phyloP scores from a whole-genome alignment of 495 filamentous ascomycete species.

The Diplogelasinospora grovesii region DNA sequence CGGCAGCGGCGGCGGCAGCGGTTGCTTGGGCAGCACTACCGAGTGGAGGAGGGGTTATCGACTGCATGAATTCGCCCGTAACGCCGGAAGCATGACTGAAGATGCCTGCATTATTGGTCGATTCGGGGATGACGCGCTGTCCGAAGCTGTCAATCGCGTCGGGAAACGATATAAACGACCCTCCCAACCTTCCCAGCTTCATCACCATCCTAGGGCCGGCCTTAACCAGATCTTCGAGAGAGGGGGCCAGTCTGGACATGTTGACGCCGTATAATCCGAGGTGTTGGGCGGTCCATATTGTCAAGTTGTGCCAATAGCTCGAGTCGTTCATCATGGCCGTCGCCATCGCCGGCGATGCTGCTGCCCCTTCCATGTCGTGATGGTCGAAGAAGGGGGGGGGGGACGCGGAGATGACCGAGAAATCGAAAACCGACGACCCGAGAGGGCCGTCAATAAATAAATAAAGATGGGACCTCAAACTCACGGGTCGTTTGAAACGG shows the following conservation, averaged over 20 bases:
- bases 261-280: constrained; percentile 34
- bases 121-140: constrained; percentile 54
- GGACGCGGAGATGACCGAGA: no score
- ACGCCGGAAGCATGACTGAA: constrained; percentile 24
- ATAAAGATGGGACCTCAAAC: no score
- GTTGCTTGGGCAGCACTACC: no score
- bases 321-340: constrained; percentile 25
- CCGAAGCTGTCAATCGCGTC: constrained; percentile 58
- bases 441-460: no score
- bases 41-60: no score
- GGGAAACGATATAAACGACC: constrained; percentile 51
- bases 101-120: constrained; percentile 37
- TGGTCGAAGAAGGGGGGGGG: neutral
- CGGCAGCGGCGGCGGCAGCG: constrained; percentile 21
- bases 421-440: no score
- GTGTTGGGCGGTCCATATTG: constrained; percentile 38
- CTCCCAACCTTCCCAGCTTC: constrained; percentile 54
- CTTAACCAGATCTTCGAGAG: constrained; percentile 50
- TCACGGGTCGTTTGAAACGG: no score
- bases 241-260: constrained; percentile 37
- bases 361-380: constrained; percentile 7
- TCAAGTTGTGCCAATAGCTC: constrained; percentile 42
- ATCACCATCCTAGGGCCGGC: constrained; percentile 58
- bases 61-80: constrained; percentile 16
- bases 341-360: constrained; percentile 15